Base-by-base conservation (phyloP, 1,284 basidiomycete genomes). In the Microstroma glucosiphilum region DNA sequence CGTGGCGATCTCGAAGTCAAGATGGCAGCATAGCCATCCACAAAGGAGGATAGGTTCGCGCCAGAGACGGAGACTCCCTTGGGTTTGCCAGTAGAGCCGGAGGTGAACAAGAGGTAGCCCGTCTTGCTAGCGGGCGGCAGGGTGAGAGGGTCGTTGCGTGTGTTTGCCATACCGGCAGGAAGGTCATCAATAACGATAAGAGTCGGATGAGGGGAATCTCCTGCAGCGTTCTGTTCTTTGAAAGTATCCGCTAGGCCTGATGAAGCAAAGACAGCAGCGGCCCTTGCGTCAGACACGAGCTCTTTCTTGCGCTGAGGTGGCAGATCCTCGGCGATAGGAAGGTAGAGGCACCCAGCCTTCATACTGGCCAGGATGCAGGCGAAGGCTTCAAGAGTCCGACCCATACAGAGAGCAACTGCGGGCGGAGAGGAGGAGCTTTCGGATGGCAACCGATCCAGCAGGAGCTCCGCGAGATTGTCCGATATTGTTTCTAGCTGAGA, bases 271-370 rank as follows among this genome's bases (percentile, higher is more conserved):
- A 77, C 40, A 9, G 62, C 40, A 6, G 56, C 69, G 0, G 75
- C 73, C 0, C 57, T 58, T 43, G 72, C 71, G 55, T 73, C 74
- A 6, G 56, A 46, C 19, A 77, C 40, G 2, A 80, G 68, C 41
- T 72, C 69, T 49, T 56, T 59, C 61, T 78, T 77, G 9, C 80
- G 69, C 19, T 74, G 72, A 8, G 57, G 21, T 0, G 79, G 78
- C 30, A 80, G 68, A 37, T 77, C 72, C 54, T 70, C 71, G 57
- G 76, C 78, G 19, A 80, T 74, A 12, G 80, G 78, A 21, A 80
- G 57, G 56, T 80, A 80, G 17, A 69, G 57, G n/a, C 69, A 66
- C 1, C 75, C 70, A 6, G 69, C 64, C 41, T 68, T 71, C 21
- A 79, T 59, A 46, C 76, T 67, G 6, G 60, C 60, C 26, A 57